Conservation (phyloP, 768 basidiomycete species). For the Xerocomellus chrysenteron region DNA sequence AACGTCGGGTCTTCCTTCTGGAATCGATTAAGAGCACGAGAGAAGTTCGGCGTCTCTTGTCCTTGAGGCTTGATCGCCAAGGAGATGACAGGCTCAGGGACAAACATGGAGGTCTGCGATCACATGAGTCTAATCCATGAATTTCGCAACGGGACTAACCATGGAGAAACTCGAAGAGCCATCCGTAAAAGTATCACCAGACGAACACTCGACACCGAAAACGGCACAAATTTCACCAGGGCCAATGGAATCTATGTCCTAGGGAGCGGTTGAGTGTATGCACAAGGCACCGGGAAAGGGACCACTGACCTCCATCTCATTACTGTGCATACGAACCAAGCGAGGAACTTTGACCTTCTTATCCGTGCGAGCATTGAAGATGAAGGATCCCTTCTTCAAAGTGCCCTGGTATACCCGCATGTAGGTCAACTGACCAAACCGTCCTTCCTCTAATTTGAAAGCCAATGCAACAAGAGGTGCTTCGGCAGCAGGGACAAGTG, state of each 20-base stretch:
- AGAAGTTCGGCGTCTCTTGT: slow-evolving; percentile 93
- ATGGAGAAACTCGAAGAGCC: slow-evolving; percentile 88
- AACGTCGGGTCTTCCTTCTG: slow-evolving; percentile 99
- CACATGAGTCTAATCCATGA: background rate
- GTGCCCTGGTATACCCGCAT: slow-evolving; percentile 98
- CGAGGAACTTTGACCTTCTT: slow-evolving; percentile 97
- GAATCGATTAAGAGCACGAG: slow-evolving; percentile 94
- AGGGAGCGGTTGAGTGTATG: background rate
- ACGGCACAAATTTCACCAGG: slow-evolving; percentile 99
- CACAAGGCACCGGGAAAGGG: background rate
- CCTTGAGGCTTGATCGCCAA: slow-evolving; percentile 91
- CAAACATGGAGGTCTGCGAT: slow-evolving; percentile 91
- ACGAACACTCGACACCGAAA: slow-evolving; percentile 97
- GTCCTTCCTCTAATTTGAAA: slow-evolving; percentile 97
- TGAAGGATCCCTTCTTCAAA: slow-evolving; percentile 78
- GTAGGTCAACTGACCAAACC: slow-evolving; percentile 96
- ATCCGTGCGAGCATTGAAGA: slow-evolving; percentile 91
- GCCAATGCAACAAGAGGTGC: slow-evolving; percentile 92
- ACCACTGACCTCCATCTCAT: slow-evolving; percentile 90
- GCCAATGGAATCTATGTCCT: slow-evolving; percentile 92
- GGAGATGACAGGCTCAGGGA: slow-evolving; percentile 98
- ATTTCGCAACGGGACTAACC: slow-evolving; percentile 47
- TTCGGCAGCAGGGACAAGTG: slow-evolving; percentile 76
- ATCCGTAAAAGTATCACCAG: slow-evolving; percentile 97
- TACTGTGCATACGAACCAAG: slow-evolving; percentile 95